A percentile compares a stretch with the other conserved stretches of the same genome.
These are phyloP conservation scores for Lentinus tigrinus DNA, from an alignment of 768 basidiomycete genomes.

Conservation along the genomic window DNA sequence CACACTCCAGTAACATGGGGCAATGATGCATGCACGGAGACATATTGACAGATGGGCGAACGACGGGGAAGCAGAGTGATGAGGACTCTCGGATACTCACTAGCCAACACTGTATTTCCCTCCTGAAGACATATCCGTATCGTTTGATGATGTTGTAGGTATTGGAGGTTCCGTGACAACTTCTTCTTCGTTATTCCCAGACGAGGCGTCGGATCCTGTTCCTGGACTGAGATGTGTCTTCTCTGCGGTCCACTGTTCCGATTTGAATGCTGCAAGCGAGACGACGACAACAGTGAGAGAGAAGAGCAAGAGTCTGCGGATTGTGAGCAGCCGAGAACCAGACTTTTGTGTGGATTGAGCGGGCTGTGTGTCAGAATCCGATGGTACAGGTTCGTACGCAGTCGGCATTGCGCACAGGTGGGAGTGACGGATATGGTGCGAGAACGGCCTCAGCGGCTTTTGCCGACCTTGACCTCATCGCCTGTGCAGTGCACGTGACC, in stretches of 20 bases:
- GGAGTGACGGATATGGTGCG: slow-evolving; percentile 3
- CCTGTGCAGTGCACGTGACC: slow-evolving; percentile 6
- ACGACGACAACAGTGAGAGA: slow-evolving; percentile 35
- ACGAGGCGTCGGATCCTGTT: neutral
- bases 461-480: slow-evolving; percentile 17
- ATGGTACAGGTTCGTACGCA: slow-evolving; percentile 34
- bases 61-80: neutral
- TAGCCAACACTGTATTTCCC: slow-evolving; percentile 82
- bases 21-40: no score
- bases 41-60: no score
- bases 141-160: neutral
- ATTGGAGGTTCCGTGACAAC: neutral
- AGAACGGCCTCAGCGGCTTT: slow-evolving; percentile 5
- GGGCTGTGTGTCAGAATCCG: slow-evolving; percentile 26
- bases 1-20: no score
- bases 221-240: neutral
- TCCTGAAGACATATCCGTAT: slow-evolving; percentile 35
- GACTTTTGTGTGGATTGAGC: slow-evolving; percentile 14
- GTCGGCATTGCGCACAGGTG: neutral
- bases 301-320: slow-evolving; percentile 35
- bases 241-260: slow-evolving; percentile 39
- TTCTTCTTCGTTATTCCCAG: slow-evolving; percentile 6
- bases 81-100: slow-evolving; percentile 43
- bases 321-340: slow-evolving; percentile 26
- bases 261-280: slow-evolving; percentile 42